Evolutionary conservation across 352 stramenopile genomes (phyloP).

Genomic region (Phytophthora fragariae): DNA sequence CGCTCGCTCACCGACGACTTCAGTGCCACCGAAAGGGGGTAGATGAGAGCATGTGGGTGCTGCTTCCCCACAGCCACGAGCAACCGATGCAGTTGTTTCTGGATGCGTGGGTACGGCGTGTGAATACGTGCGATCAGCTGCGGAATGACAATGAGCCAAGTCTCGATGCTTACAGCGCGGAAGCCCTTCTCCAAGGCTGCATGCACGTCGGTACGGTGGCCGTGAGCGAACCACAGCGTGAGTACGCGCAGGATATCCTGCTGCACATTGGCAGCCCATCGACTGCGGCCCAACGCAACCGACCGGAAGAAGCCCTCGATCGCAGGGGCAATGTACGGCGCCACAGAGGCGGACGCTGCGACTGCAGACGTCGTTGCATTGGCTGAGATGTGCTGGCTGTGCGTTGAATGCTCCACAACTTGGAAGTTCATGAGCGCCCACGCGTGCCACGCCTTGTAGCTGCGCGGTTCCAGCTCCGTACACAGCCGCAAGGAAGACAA

Average conservation of each 20-base stretch:
- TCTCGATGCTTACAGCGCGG: conserved; percentile 94
- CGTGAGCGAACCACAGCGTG: conserved; percentile 98
- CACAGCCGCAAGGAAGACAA: conserved; percentile 72
- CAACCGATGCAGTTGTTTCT: conserved; percentile 89
- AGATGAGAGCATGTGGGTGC: conserved; percentile 98
- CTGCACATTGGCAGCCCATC: conserved; percentile 96
- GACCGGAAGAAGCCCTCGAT: conserved; percentile 95
- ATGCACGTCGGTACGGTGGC: conserved; percentile 92
- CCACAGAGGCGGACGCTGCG: conserved; percentile 38
- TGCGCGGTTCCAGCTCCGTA: conserved; percentile 74
- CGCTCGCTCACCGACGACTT: conserved; percentile 93
- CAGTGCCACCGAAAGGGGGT: conserved; percentile 96
- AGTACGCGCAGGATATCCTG: conserved; percentile 99
- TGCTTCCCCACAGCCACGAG: conserved; percentile 91
- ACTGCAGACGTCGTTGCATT: conserved; percentile 31
- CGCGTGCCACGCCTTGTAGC: conserved; percentile 95
- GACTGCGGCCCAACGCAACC: conserved; percentile 95
- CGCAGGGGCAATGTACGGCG: conserved; percentile 70
- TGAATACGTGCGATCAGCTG: conserved; percentile 95
- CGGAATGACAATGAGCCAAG: conserved; percentile 98
- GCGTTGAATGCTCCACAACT: conserved; percentile 91
- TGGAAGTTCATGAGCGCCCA: conserved; percentile 98
- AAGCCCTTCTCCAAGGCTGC: conserved; percentile 84
- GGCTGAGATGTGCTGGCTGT: conserved; percentile 50
- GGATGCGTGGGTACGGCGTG: conserved; percentile 68